Base-by-base conservation (phyloP, 208 protist species). In the Zelonia costaricensis region DNA sequence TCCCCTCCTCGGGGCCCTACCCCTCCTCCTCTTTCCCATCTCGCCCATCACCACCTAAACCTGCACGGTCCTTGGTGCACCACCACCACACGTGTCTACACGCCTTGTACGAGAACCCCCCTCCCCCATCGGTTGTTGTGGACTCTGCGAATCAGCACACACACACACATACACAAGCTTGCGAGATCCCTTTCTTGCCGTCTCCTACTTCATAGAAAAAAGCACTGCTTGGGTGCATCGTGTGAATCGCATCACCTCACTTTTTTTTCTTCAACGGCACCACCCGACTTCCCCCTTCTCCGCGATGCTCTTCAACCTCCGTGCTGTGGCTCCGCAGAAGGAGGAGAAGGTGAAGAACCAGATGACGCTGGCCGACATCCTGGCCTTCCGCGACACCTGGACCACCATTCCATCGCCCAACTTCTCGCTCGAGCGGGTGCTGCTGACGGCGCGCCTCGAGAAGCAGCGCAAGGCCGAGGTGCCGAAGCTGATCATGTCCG, bases 371-470 rank as follows among this genome's bases (percentile, higher is more conserved):
- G 63, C 74, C 4, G 76, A 88, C 42, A 76, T 96, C 39, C 79
- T 96, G 15, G 82, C 80, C 27, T 96, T 85, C 59, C 80, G 90
- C 58, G 90, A 96, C 62, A 96, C 87, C 3, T 96, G 84, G 83
- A 84, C 52, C 18, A 68, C 79, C 45, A 69, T 68, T 25, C 78
- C 76, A 12, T 58, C 66, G 20, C 75, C 82, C 10, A 80, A 75
- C 62, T 95, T 95, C 63, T 93, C 86, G 8, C 62, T 95, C 22
- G 72, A 82, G 55, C 74, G 76, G 20, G 76, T 91, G 46, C 59
- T 95, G 43, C 68, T 79, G 20, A 60, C 42, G 30, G 78, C 75
- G 1, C 80, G 78, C 36, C 65, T 77, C 25, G 84, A 84, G 47
- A 79, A 80, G 51, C 71, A 80, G 53, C 82, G 82, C 61, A 88